A percentile compares a stretch with the other conserved stretches of the same genome.
Conservation (phyloP, 352 stramenopile species). For the Phytophthora nicotianae region DNA sequence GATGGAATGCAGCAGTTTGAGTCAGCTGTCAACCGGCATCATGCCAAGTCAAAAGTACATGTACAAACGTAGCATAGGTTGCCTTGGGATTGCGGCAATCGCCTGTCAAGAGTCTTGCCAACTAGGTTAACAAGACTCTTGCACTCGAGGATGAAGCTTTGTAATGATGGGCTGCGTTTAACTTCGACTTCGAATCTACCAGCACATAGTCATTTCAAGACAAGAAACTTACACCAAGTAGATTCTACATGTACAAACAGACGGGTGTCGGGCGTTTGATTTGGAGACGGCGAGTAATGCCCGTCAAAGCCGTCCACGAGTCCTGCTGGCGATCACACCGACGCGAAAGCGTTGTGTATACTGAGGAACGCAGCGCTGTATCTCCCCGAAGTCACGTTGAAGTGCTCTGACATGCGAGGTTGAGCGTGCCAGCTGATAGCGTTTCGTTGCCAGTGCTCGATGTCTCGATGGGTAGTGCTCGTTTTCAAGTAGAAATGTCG, state of each 20-base stretch:
- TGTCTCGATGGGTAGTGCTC: neutral
- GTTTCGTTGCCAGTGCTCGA: neutral
- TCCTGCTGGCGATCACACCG: slow-evolving; percentile 3
- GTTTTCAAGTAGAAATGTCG: slow-evolving; percentile 1
- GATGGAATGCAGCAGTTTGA: slow-evolving; percentile 24
- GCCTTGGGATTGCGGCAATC: too few species aligned
- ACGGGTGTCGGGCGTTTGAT: slow-evolving; percentile 6
- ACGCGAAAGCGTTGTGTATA: slow-evolving; percentile 22
- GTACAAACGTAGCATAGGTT: too few species aligned
- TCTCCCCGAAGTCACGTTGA: slow-evolving; percentile 3
- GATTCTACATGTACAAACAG: neutral
- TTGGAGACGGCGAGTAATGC: slow-evolving; percentile 16
- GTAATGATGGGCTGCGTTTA: slow-evolving; percentile 11
- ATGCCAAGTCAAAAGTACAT: neutral
- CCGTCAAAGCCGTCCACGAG: slow-evolving; percentile 1
- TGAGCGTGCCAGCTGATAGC: neutral
- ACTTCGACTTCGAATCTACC: slow-evolving; percentile 3
- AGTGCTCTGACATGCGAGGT: too few species aligned
- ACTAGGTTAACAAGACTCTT: too few species aligned
- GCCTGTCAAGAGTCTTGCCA: too few species aligned
- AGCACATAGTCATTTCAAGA: too few species aligned
- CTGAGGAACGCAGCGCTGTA: neutral
- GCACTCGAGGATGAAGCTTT: neutral
- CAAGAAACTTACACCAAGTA: too few species aligned
- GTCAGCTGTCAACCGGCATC: slow-evolving; percentile 17